phyloP scores from a whole-genome alignment of 768 basidiomycete genomes.

The Leccinum incarnatum region DNA sequence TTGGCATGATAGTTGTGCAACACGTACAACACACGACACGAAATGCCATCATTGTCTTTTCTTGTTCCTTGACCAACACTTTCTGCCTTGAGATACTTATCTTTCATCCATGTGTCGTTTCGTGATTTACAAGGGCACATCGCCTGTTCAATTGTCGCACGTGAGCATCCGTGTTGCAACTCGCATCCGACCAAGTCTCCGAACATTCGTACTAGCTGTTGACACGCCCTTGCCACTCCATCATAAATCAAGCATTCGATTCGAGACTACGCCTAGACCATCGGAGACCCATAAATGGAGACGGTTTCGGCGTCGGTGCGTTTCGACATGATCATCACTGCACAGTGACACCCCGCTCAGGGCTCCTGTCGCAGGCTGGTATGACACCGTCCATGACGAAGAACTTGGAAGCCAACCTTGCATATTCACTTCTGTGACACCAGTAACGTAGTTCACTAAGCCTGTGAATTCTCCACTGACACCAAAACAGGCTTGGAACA shows the following conservation, averaged over 20 bases:
- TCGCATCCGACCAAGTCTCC: not conserved
- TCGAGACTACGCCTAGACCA: slow-evolving; percentile 81
- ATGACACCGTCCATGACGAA: slow-evolving; percentile 80
- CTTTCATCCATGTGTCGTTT: slow-evolving; percentile 72
- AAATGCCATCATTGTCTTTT: not conserved
- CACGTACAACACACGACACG: not conserved
- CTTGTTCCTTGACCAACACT: not conserved
- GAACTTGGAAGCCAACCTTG: slow-evolving; percentile 87
- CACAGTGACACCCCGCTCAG: not conserved
- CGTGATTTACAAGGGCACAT: slow-evolving; percentile 93
- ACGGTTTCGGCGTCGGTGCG: slow-evolving; percentile 94
- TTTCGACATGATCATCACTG: slow-evolving; percentile 6
- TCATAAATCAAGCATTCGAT: slow-evolving; percentile 97
- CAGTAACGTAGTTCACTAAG: slow-evolving; percentile 46
- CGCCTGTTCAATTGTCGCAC: slow-evolving; percentile 89
- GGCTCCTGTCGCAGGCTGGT: slow-evolving; percentile 67
- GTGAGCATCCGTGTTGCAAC: slow-evolving; percentile 36
- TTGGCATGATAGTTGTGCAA: slow-evolving; percentile 11
- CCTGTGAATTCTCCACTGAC: slow-evolving; percentile 8
- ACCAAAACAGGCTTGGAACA: slow-evolving; percentile 86
- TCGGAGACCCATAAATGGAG: slow-evolving; percentile 87
- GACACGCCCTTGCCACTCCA: slow-evolving; percentile 91
- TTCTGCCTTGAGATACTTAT: not conserved
- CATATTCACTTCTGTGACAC: slow-evolving; percentile 93
- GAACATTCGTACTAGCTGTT: slow-evolving; percentile 53